Evolutionary conservation across 257 asterid species (phyloP), one percentile per base, ranked within the genome.

Genomic region (Marsdenia floribunda): DNA sequence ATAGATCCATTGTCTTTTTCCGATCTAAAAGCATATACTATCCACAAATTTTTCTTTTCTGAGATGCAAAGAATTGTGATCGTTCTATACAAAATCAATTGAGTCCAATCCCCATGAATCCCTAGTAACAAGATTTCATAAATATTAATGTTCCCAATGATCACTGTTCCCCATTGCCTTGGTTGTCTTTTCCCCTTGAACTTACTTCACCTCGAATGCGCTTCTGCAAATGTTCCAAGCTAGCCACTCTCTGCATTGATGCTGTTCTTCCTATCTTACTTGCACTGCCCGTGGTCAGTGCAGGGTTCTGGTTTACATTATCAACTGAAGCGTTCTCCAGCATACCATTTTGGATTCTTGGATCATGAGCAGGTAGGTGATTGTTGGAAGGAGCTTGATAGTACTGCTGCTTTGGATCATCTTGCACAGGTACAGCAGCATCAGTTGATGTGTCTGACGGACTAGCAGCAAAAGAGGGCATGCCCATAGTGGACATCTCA

Each of bases 201-300:
- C 75, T 70, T 40, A 76, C 70, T n/a, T 76, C 89, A 26, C 91
- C 87, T 2, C 90, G 90, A n/a, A 91, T 90, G 72, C 96, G 92
- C 83, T 90, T 90, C 87, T 91, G 96, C 75, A 91, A 85, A 82
- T 92, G 99, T 68, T 94, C 98, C 93, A 92, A 84, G 87, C 98
- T 94, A 60, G 95, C 96, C 75, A 90, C 96, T 81, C 97, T 86
- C 83, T 90, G 97, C 95, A 90, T 79, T 3, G 99, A 85, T 76
- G 76, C 82, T 33, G 85, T 83, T 79, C 90, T 81, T 64, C 92
- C 97, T 42, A 85, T 73, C 87, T 72, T 76, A 73, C 52, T 76
- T 3, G 29, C 78, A 21, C 64, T n/a, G 0, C 70, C 77, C 33
- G 82, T 69, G 5, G 82, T 80, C 44, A 83, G 50, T 44, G 86